Conservation (phyloP, 2,329 filamentous ascomycete species). For the Colletotrichum lindemuthianum region DNA sequence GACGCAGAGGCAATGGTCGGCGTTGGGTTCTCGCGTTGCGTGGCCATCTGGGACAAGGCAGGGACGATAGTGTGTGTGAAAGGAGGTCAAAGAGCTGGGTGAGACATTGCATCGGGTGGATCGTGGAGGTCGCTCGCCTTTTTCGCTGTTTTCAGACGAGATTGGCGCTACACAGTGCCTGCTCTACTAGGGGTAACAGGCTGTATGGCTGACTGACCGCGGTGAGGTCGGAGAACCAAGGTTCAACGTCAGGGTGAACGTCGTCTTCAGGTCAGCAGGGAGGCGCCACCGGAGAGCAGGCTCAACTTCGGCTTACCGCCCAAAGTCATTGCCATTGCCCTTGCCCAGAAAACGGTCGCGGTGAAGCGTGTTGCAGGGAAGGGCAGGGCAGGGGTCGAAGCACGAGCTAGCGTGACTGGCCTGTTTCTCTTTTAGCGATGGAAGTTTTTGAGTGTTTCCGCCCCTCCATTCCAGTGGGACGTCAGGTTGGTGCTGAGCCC, state of each 20-base stretch:
- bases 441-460: slow-evolving; percentile 34
- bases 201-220: too few relatives aligned
- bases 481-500: too few relatives aligned
- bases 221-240: too few relatives aligned
- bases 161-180: slow-evolving; percentile 7
- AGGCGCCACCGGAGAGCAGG: too few relatives aligned
- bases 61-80: background rate
- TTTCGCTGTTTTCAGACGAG: slow-evolving; percentile 17
- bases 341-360: background rate
- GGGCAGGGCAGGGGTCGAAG: slow-evolving; percentile 3
- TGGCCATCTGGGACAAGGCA: too few relatives aligned
- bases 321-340: background rate
- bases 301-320: too few relatives aligned
- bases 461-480: slow-evolving; percentile 18
- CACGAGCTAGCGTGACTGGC: slow-evolving; percentile 22
- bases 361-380: slow-evolving; percentile 8
- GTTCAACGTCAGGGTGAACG: too few relatives aligned
- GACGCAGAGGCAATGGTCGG: too few relatives aligned
- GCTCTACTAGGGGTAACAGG: background rate
- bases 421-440: slow-evolving; percentile 35
- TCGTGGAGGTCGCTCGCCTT: slow-evolving; percentile 3
- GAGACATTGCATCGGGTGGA: slow-evolving; percentile 23
- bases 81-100: slow-evolving; percentile 9
- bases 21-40: too few relatives aligned
- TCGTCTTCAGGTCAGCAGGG: too few relatives aligned